Evolutionary conservation across 1,139 yeast genomes (phyloP).

Genomic region (Insectozyma bohioensis): DNA sequence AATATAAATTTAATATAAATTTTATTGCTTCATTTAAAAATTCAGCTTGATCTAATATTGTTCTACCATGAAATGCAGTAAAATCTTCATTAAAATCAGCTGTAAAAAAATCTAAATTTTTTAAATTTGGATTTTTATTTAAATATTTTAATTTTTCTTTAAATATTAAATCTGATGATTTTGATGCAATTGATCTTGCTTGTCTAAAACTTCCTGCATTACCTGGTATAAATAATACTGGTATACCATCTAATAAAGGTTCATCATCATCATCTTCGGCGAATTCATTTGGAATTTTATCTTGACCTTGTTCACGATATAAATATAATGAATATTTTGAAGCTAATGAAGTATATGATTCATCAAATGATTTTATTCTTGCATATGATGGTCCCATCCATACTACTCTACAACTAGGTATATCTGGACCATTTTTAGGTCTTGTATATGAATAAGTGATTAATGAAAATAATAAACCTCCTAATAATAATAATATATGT

Average conservation of each 20-base stretch:
- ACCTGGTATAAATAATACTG: slow-evolving; percentile 92
- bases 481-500: slow-evolving; percentile 7
- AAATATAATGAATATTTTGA: slow-evolving; percentile 77
- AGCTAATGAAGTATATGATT: slow-evolving; percentile 68
- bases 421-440: slow-evolving; percentile 29
- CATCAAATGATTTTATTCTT: slow-evolving; percentile 68
- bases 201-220: slow-evolving; percentile 95
- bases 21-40: slow-evolving; percentile 83
- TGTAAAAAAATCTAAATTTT: slow-evolving; percentile 72
- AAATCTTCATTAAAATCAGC: slow-evolving; percentile 96
- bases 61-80: slow-evolving; percentile 94
- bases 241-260: slow-evolving; percentile 63
- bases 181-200: slow-evolving; percentile 88
- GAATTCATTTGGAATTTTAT: slow-evolving; percentile 43
- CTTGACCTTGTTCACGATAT: slow-evolving; percentile 77
- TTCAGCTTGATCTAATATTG: slow-evolving; percentile 92
- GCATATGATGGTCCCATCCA: slow-evolving; percentile 82
- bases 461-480: slow-evolving; percentile 7
- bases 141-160: slow-evolving; percentile 24
- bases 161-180: slow-evolving; percentile 53
- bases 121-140: slow-evolving; percentile 26
- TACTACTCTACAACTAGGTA: slow-evolving; percentile 52
- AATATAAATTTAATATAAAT: slow-evolving; percentile 70
- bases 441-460: slow-evolving; percentile 7
- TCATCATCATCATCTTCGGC: slow-evolving; percentile 15